Evolutionary conservation across 108 stramenopile species (phyloP).

Genomic region (Pseudonitzschia multiseries): DNA sequence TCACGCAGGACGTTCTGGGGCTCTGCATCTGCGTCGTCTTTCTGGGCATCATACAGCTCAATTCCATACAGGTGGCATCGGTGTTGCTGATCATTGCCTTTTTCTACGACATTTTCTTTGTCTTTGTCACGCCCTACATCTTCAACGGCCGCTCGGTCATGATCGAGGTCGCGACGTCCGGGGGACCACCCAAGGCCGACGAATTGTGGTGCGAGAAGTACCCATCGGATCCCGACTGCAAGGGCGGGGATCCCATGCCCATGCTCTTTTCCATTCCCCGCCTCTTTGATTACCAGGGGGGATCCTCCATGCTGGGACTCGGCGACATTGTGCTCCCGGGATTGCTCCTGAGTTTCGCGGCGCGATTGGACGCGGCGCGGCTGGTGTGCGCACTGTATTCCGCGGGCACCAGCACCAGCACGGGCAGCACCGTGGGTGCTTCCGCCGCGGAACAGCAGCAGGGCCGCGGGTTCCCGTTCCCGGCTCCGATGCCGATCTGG

Average conservation of each 20-base stretch:
- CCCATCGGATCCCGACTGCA: slow-evolving; percentile 65
- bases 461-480: too few relatives aligned
- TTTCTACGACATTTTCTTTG: slow-evolving; percentile 94
- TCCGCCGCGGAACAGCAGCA: background rate
- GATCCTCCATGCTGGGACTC: slow-evolving; percentile 84
- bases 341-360: slow-evolving; percentile 74
- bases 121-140: slow-evolving; percentile 80
- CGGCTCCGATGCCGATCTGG: slow-evolving; percentile 19
- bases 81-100: slow-evolving; percentile 59
- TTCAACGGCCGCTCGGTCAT: slow-evolving; percentile 80
- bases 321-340: slow-evolving; percentile 93
- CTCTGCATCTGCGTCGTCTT: slow-evolving; percentile 86
- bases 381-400: slow-evolving; percentile 35
- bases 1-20: slow-evolving; percentile 89
- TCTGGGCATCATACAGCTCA: slow-evolving; percentile 74
- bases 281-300: slow-evolving; percentile 76
- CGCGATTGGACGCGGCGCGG: slow-evolving; percentile 76
- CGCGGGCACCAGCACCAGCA: background rate
- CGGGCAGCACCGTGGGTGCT: too few relatives aligned
- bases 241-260: slow-evolving; percentile 83
- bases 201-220: slow-evolving; percentile 87
- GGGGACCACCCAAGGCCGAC: slow-evolving; percentile 67
- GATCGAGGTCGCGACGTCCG: slow-evolving; percentile 80
- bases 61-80: slow-evolving; percentile 77
- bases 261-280: slow-evolving; percentile 82